phyloP scores from a whole-genome alignment of 345 rosid genomes.

The Eucalyptus pumila region DNA sequence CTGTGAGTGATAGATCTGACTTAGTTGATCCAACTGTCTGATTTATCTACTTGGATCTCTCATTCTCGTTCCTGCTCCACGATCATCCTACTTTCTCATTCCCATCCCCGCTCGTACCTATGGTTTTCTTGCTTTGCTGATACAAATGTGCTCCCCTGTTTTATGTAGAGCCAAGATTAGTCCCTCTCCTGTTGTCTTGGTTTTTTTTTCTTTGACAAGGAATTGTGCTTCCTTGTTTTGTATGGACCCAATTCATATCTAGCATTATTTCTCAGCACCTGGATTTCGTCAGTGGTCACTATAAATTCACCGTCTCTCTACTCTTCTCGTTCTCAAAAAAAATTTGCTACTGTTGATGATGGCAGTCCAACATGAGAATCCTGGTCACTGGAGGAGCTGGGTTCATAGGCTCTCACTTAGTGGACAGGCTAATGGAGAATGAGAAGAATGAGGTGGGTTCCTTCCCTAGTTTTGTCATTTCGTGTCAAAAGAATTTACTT shows the following conservation, averaged over 20 bases:
- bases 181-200: background rate
- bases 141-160: background rate
- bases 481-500: background rate
- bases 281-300: background rate
- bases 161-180: background rate
- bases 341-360: background rate
- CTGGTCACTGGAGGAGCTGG: slow-evolving; percentile 97
- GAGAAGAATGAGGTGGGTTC: slow-evolving; percentile 76
- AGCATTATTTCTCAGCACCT: background rate
- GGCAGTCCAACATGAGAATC: slow-evolving; percentile 90
- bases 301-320: background rate
- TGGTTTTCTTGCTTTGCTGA: background rate
- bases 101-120: background rate
- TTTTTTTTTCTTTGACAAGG: background rate
- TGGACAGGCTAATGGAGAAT: slow-evolving; percentile 85
- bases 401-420: slow-evolving; percentile 92
- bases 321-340: background rate
- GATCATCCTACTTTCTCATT: background rate
- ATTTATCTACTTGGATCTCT: background rate
- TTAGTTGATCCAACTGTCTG: background rate
- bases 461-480: background rate
- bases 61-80: background rate
- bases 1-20: background rate
- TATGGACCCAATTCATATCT: background rate
- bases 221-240: background rate